Conservation (phyloP, 208 protist genomes). For the Crithidia bombi region DNA sequence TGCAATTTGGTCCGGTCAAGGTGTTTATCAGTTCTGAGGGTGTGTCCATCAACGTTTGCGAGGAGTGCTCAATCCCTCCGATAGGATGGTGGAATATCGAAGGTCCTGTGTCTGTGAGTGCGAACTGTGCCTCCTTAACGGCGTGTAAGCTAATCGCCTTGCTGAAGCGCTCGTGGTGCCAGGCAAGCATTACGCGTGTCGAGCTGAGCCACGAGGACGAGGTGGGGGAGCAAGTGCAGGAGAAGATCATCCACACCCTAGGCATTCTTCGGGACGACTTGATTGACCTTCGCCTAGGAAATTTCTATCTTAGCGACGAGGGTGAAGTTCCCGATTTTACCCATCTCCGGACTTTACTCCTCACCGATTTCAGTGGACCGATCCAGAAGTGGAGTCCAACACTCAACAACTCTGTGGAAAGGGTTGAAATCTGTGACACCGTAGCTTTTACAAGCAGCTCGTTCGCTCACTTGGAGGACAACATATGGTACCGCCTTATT, state of each 20-base stretch:
- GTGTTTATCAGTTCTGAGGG: neutral
- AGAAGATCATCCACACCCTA: neutral
- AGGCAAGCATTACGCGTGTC: neutral
- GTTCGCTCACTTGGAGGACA: neutral
- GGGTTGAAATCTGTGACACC: constrained; percentile 21
- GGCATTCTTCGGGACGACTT: neutral
- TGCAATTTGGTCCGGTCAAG: neutral
- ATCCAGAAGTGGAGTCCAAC: constrained; percentile 6
- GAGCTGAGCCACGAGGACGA: constrained; percentile 22
- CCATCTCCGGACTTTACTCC: neutral
- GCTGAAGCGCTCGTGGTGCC: neutral
- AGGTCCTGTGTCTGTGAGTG: neutral
- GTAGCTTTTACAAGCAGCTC: neutral
- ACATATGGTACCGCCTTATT: neutral
- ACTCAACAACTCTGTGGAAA: constrained; percentile 3
- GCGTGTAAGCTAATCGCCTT: constrained; percentile 5
- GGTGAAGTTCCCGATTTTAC: neutral
- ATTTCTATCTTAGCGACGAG: constrained; percentile 5
- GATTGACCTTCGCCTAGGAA: neutral
- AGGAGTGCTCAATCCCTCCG: constrained; percentile 3
- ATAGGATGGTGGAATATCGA: constrained; percentile 23
- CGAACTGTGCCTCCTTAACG: neutral
- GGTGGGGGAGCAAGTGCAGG: neutral
- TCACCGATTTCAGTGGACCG: constrained; percentile 6
- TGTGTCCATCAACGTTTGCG: neutral